Evolutionary conservation across 345 rosid genomes (phyloP).

Genomic region (Brassica incana): DNA sequence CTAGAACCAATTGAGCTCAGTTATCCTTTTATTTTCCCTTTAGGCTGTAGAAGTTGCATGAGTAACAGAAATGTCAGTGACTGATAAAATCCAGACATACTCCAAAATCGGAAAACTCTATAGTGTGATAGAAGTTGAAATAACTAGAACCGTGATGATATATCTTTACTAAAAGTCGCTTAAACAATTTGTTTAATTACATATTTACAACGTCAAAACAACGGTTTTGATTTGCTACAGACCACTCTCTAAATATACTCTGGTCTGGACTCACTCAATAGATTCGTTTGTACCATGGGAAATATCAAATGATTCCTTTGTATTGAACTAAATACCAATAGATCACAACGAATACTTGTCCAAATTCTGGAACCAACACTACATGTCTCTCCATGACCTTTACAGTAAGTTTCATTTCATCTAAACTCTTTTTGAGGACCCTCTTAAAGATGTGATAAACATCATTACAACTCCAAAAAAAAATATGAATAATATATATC

Average conservation of each 20-base stretch:
- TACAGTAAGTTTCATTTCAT: conserved; percentile 14
- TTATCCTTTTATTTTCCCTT: background rate
- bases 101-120: background rate
- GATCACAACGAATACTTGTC: conserved; percentile 12
- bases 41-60: background rate
- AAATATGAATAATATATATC: conserved; percentile 4
- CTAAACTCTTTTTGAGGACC: background rate
- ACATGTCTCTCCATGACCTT: conserved; percentile 13
- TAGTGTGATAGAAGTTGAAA: background rate
- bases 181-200: no score
- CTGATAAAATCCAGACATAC: background rate
- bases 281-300: background rate
- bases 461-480: background rate
- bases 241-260: background rate
- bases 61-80: background rate
- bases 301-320: background rate
- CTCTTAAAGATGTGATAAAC: background rate
- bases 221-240: no score
- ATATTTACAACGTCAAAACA: no score
- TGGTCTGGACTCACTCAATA: background rate
- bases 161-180: no score
- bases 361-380: conserved; percentile 16
- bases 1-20: background rate
- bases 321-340: conserved; percentile 11
- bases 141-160: background rate